Percentiles rank a stretch among this genome's conserved stretches.
Evolutionary conservation across 306 rosid species (phyloP).

Genomic region (Begonia fuchsioides): DNA sequence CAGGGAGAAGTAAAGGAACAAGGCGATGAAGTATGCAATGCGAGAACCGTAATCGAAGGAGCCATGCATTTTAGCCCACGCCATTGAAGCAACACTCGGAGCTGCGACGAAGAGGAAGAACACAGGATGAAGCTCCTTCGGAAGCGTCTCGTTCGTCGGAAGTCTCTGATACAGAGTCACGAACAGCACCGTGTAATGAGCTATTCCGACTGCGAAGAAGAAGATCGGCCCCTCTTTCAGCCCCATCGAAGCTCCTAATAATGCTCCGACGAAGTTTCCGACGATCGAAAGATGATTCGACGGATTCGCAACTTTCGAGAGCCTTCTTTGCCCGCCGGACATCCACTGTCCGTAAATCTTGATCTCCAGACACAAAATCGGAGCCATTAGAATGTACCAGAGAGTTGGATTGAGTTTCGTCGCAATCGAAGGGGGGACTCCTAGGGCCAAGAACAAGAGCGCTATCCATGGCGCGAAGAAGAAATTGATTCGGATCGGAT

Average conservation of each 20-base stretch:
- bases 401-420: conserved; percentile 26
- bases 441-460: conserved; percentile 60
- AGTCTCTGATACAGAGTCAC: conserved; percentile 90
- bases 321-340: conserved; percentile 86
- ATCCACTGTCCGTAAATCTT: conserved; percentile 97
- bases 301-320: conserved; percentile 82
- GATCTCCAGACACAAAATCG: conserved; percentile 60
- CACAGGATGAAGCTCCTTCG: conserved; percentile 87
- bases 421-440: conserved; percentile 60
- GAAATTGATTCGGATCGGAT: conserved; percentile 78
- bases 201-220: conserved; percentile 81
- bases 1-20: conserved; percentile 83
- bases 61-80: conserved; percentile 83
- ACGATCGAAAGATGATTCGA: conserved; percentile 68
- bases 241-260: conserved; percentile 81
- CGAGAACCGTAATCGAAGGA: conserved; percentile 60
- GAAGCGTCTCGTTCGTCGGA: conserved; percentile 74
- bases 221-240: conserved; percentile 76
- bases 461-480: conserved; percentile 87
- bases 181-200: conserved; percentile 66
- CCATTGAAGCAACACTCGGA: conserved; percentile 90
- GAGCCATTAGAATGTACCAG: conserved; percentile 78
- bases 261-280: conserved; percentile 85
- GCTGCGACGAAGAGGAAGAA: conserved; percentile 88
- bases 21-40: conserved; percentile 59